Conservation (phyloP, 495 filamentous ascomycete species). For the Thozetella sp. region DNA sequence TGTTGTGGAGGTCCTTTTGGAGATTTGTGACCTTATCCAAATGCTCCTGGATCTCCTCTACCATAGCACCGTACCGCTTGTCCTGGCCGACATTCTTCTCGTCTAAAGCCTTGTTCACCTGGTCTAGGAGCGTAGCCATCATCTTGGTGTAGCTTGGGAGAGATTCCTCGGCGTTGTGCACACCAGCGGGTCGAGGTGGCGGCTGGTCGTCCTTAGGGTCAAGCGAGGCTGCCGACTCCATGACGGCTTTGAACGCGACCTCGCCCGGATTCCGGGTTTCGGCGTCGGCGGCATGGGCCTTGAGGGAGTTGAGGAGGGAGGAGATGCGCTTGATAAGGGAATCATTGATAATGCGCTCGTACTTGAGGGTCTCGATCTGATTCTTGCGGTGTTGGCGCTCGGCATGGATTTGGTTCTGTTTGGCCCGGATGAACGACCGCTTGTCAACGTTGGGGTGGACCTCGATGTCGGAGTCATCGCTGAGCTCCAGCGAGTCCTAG, state of each 20-base stretch:
- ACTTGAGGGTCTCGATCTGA: slow-evolving; percentile 89
- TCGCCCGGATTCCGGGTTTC: slow-evolving; percentile 67
- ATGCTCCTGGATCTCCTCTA: slow-evolving; percentile 75
- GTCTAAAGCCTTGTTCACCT: slow-evolving; percentile 88
- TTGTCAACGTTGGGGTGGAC: slow-evolving; percentile 99
- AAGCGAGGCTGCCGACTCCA: slow-evolving; percentile 63
- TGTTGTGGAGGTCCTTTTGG: slow-evolving; percentile 70
- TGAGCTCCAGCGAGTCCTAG: slow-evolving; percentile 89
- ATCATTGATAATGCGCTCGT: slow-evolving; percentile 92
- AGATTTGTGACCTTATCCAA: slow-evolving; percentile 74
- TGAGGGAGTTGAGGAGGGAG: slow-evolving; percentile 69
- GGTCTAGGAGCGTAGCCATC: slow-evolving; percentile 89
- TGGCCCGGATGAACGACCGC: slow-evolving; percentile 95
- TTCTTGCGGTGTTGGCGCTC: slow-evolving; percentile 81
- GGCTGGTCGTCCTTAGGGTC: slow-evolving; percentile 76
- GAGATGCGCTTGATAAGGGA: slow-evolving; percentile 83
- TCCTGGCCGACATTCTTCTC: slow-evolving; percentile 57
- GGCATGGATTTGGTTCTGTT: slow-evolving; percentile 94
- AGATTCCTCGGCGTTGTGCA: slow-evolving; percentile 71
- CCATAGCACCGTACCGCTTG: slow-evolving; percentile 69
- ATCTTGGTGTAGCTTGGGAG: slow-evolving; percentile 90
- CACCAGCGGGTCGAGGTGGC: slow-evolving; percentile 70
- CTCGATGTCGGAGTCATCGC: slow-evolving; percentile 97
- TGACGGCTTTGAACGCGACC: slow-evolving; percentile 82
- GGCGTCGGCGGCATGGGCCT: slow-evolving; percentile 67